Base-by-base conservation (phyloP, 140 eudicot species). In the Artemisia princeps region DNA sequence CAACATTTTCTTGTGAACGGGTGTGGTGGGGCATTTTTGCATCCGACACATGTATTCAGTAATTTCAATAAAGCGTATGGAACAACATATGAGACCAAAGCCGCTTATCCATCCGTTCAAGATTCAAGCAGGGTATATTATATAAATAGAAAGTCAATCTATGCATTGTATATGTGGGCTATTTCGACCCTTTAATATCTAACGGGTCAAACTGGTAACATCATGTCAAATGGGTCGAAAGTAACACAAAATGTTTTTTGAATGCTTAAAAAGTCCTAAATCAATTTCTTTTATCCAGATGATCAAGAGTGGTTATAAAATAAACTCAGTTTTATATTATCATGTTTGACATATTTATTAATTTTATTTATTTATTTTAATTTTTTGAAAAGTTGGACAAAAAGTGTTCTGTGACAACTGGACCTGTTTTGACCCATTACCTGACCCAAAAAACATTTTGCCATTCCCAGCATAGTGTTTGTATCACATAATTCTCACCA, bases 11-110 rank as follows among this genome's bases (percentile, higher is more conserved):
- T 90, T 79, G 94, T 90, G 46, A 90, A 90, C 54, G 97, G 97
- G 53, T 79, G 91, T 61, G 97, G 97, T 55, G 97, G 97, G 64
- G 95, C 97, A 11, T 90, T 90, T 83, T 83, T 90, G 82, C 97
- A 90, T 72, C 97, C 97, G 46, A 90, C 97, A 9, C 97, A 90
- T 60, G 95, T 87, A 6, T 90, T 90, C 51, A 78, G 85, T 58
- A 73, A 75, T 80, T 88, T 90, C 16, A 72, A 77, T 62, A 69
- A 82, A 57, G 67, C 72, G 14, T 74, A 78, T 64, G 97, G 81
- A 28, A 67, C 90, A 23, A 67, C 75, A 13, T 90, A 84, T 52
- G 94, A 85, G 64, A 76, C 73, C 70, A 82, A 75, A 82, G 81
- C 94, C 46, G 74, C 94, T 69, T 90, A 87, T 74, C 97, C 97